Conservation (phyloP, 2,329 filamentous ascomycete species). For the Xylariales sp. region DNA sequence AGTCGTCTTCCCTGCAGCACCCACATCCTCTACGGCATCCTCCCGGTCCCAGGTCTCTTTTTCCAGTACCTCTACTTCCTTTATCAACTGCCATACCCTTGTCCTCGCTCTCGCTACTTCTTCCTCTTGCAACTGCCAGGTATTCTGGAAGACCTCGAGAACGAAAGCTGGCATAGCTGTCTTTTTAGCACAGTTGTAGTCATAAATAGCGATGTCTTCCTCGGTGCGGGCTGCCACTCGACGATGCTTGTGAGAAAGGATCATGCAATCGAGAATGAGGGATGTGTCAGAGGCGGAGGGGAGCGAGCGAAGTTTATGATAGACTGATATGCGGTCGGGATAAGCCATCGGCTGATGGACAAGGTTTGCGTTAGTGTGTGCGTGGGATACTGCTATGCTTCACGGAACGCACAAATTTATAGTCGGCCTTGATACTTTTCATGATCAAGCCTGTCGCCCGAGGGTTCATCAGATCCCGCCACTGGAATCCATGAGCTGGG, state of each 20-base stretch:
- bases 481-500: constrained; percentile 54
- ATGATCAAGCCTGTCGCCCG: constrained; percentile 69
- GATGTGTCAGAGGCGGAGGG: constrained; percentile 40
- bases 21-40: constrained; percentile 68
- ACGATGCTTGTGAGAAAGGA: constrained; percentile 71
- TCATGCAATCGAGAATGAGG: constrained; percentile 55
- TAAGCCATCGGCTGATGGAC: constrained; percentile 69
- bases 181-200: constrained; percentile 59
- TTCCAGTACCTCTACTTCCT: constrained; percentile 60
- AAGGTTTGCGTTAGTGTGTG: not conserved
- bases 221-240: constrained; percentile 67
- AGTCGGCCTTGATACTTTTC: constrained; percentile 74
- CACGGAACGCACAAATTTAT: constrained; percentile 83
- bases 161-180: constrained; percentile 55
- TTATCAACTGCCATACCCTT: constrained; percentile 52
- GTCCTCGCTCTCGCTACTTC: constrained; percentile 47
- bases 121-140: constrained; percentile 58
- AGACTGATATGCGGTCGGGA: constrained; percentile 77
- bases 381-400: too few relatives aligned
- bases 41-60: constrained; percentile 66
- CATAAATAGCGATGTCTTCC: constrained; percentile 78
- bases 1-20: constrained; percentile 32
- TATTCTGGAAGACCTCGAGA: constrained; percentile 52
- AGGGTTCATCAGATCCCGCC: constrained; percentile 65
- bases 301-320: constrained; percentile 65